Evolutionary conservation across 257 asterid species (phyloP), one percentile per base, ranked within the genome.

Genomic region (Solanum pimpinellifolium): DNA sequence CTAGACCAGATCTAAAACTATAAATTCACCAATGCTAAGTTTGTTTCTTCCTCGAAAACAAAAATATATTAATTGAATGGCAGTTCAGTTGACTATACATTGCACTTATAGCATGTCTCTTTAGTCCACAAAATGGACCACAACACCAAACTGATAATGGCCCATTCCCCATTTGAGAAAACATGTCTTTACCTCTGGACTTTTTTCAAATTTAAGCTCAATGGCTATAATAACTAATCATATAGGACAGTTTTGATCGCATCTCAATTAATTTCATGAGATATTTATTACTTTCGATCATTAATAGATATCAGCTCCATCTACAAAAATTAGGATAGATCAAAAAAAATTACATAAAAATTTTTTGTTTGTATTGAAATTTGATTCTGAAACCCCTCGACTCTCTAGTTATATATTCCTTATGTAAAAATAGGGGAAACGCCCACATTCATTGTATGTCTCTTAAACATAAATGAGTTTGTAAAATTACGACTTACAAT

Each of bases 81-180:
- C 59, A 41, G 21, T 37, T 6, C 12, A 21, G 33, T 39, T 76
- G 35, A 39, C 83, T 41, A 6, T 76, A n/a, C 59, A 76, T 41
- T 29, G 6, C 18, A 49, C 20, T 47, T 13, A 47, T 47, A 27
- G 11, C 44, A 80, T 11, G 68, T 49, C 29, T 9, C 27, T 29
- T 49, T 80, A 47, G 85, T 47, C 68, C 69, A 80, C 69, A 11
- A 49, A 80, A 80, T 80, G 85, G 84, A 78, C 84, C 84, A 46
- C 65, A 14, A 4, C 27, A 47, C 68, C 44, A 29, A 80, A 80
- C 39, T 25, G 62, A 15, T 46, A 49, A 80, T 80, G 69, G 44
- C 85, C 85, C 85, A 47, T 80, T 18, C 68, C 44, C 42, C 33
- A 5, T 20, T 47, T 10, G 44, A 80, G 27, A 80, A 29, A 80